Evolutionary conservation across 306 rosid genomes (phyloP).

Genomic region (Luffa aegyptiaca): DNA sequence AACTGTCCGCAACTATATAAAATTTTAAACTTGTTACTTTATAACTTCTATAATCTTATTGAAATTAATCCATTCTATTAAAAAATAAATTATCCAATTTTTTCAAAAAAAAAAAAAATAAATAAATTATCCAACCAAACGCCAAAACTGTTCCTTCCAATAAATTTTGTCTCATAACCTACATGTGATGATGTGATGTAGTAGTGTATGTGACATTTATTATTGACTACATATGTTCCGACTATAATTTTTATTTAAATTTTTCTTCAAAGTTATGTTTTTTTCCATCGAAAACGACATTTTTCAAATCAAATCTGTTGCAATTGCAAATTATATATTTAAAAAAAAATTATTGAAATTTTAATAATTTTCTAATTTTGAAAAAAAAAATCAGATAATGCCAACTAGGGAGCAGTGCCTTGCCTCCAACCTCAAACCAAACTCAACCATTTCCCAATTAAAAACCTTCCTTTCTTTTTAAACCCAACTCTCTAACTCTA

Average conservation of each 20-base stretch:
- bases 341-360: not conserved
- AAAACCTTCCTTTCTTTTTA: constrained; percentile 5
- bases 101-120: not conserved
- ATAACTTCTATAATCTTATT: not conserved
- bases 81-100: not conserved
- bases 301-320: not conserved
- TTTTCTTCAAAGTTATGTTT: not conserved
- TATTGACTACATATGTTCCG: not conserved
- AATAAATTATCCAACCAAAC: not conserved
- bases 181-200: not conserved
- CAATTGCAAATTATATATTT: not conserved
- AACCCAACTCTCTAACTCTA: not conserved
- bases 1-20: not conserved
- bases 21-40: not conserved
- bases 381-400: not conserved
- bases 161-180: not conserved
- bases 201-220: not conserved
- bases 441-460: not conserved
- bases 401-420: constrained; percentile 1
- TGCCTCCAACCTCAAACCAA: constrained; percentile 12
- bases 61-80: not conserved
- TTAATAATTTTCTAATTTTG: not conserved
- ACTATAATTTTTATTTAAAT: not conserved
- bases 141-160: not conserved
- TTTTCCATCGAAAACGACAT: not conserved